Percentiles rank a stretch among this genome's conserved stretches.
These are phyloP conservation scores for Colletotrichum sp. DNA, from an alignment of 2,329 filamentous ascomycete species.

Conservation along the genomic window DNA sequence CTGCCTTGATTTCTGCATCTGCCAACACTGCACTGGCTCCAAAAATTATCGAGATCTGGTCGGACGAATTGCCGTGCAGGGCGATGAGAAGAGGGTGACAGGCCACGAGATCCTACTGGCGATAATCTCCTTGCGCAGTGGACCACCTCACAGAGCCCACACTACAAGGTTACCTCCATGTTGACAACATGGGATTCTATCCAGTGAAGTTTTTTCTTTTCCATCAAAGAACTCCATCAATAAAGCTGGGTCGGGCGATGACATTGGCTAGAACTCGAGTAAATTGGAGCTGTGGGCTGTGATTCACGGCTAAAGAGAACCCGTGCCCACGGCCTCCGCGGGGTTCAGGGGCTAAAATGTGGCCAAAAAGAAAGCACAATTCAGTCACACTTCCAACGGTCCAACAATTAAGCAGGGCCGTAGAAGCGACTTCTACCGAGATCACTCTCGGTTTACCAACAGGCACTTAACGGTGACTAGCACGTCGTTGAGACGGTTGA, in stretches of 20 bases:
- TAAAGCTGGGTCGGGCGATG: neutral
- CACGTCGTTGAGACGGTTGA: neutral
- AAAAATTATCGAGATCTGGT: neutral
- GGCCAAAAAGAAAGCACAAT: neutral
- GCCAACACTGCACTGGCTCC: neutral
- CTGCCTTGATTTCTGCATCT: conserved; percentile 18
- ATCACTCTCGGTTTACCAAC: neutral
- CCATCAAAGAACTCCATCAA: neutral
- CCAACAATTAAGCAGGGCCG: neutral
- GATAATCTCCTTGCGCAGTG: neutral
- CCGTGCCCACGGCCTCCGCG: neutral
- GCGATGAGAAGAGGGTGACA: neutral
- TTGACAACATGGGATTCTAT: neutral
- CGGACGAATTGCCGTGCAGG: conserved; percentile 3
- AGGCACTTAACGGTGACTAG: neutral
- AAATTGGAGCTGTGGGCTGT: neutral
- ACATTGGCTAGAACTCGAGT: neutral
- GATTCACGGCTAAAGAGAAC: neutral
- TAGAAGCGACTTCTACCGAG: neutral
- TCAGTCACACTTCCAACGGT: neutral
- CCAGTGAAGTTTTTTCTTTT: neutral
- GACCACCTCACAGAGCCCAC: neutral
- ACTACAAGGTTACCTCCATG: neutral
- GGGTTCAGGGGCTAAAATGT: neutral
- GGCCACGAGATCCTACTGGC: neutral